Evolutionary conservation across 1,284 basidiomycete genomes (phyloP).

Genomic region (Volvariella surrecta): DNA sequence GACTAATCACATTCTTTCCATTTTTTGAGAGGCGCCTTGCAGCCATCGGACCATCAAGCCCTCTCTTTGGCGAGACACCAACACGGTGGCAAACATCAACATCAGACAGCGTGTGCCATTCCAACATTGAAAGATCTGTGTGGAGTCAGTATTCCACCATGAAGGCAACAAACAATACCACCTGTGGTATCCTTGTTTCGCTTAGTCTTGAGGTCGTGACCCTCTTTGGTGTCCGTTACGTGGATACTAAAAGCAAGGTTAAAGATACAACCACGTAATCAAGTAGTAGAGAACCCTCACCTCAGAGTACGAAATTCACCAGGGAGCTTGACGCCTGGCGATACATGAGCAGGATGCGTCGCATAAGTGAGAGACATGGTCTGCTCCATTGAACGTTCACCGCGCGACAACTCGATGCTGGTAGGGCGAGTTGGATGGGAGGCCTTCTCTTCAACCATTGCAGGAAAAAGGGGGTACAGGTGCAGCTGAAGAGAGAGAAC

Average conservation of each 20-base stretch:
- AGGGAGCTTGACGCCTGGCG: constrained; percentile 8
- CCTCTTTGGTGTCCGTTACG: constrained; percentile 15
- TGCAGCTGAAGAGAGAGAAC: no score
- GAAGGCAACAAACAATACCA: background rate
- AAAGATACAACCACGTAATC: background rate
- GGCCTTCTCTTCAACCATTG: no score
- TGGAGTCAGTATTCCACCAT: background rate
- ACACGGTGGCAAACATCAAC: constrained; percentile 42
- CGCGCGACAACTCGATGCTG: background rate
- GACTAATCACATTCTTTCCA: constrained; percentile 41
- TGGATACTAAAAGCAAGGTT: constrained; percentile 11
- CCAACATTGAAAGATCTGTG: constrained; percentile 32
- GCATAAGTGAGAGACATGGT: constrained; percentile 4
- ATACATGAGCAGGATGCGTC: constrained; percentile 3
- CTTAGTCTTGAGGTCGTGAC: constrained; percentile 4
- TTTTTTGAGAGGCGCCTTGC: constrained; percentile 32
- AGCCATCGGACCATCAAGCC: constrained; percentile 42
- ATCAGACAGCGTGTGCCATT: constrained; percentile 42
- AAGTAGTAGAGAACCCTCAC: background rate
- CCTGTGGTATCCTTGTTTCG: background rate
- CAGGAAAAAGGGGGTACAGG: no score
- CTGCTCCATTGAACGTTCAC: background rate
- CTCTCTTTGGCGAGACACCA: constrained; percentile 33
- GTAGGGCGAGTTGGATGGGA: no score
- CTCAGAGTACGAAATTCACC: constrained; percentile 10